A percentile compares a stretch with the other conserved stretches of the same genome.
phyloP scores from a whole-genome alignment of 495 filamentous ascomycete genomes.

The Cenococcum geophilum region DNA sequence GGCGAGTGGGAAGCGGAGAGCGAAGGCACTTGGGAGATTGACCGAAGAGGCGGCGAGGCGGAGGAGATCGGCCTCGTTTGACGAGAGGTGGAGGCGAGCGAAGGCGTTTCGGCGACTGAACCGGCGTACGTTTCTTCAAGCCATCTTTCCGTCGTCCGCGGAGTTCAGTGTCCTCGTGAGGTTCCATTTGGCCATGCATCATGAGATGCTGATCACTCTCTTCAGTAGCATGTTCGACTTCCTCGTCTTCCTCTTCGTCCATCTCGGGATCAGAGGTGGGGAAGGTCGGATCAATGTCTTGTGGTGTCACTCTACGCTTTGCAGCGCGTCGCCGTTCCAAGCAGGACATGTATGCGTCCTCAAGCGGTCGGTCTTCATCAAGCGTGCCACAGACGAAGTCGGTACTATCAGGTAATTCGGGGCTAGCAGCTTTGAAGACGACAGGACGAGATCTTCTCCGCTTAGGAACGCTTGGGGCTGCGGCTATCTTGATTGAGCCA shows the following conservation, averaged over 20 bases:
- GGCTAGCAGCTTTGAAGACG: constrained; percentile 64
- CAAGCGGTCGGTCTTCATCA: constrained; percentile 90
- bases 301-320: constrained; percentile 72
- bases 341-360: constrained; percentile 83
- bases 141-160: constrained; percentile 38
- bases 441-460: constrained; percentile 40
- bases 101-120: constrained; percentile 47
- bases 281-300: constrained; percentile 97
- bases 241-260: constrained; percentile 54
- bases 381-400: constrained; percentile 97
- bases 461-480: constrained; percentile 6
- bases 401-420: constrained; percentile 88
- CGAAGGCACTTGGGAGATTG: constrained; percentile 64
- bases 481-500: constrained; percentile 32
- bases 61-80: constrained; percentile 48
- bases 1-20: constrained; percentile 50
- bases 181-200: constrained; percentile 53
- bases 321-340: constrained; percentile 72
- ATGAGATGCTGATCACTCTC: constrained; percentile 55
- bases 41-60: constrained; percentile 59
- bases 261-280: constrained; percentile 82
- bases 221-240: constrained; percentile 33
- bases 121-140: constrained; percentile 41
- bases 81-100: constrained; percentile 42
- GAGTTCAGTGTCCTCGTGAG: constrained; percentile 35